Conservation (phyloP, 306 rosid species). For the Rosa lucieae region DNA sequence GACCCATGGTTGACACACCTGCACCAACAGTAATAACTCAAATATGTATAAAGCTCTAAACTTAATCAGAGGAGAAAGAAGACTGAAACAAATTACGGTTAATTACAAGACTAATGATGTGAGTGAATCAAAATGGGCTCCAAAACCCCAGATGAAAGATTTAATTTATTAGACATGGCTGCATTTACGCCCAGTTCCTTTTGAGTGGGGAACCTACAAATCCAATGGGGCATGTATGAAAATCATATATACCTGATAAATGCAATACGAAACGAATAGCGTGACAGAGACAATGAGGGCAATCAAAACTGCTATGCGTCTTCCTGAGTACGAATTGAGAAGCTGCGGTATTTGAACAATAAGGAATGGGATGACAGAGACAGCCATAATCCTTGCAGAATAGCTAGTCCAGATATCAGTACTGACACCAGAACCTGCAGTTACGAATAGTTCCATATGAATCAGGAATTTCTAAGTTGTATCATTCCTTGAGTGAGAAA, state of each 20-base stretch:
- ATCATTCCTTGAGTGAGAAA: background rate
- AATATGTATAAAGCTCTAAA: background rate
- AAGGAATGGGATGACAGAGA: slow-evolving; percentile 75
- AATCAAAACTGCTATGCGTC: slow-evolving; percentile 72
- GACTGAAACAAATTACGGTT: background rate
- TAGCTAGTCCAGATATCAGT: slow-evolving; percentile 97
- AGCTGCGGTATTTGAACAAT: slow-evolving; percentile 78
- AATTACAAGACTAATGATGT: background rate
- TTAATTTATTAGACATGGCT: background rate
- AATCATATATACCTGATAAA: slow-evolving; percentile 60
- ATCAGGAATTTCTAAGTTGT: slow-evolving; percentile 4
- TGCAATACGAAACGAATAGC: slow-evolving; percentile 61
- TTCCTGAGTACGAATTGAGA: slow-evolving; percentile 63
- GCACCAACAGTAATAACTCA: slow-evolving; percentile 23
- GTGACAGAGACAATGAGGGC: slow-evolving; percentile 57
- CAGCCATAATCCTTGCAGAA: slow-evolving; percentile 76
- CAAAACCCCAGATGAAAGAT: background rate
- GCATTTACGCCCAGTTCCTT: background rate
- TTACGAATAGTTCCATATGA: slow-evolving; percentile 21
- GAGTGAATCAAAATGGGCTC: background rate
- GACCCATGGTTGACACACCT: slow-evolving; percentile 95
- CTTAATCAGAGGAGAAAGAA: background rate
- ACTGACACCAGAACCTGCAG: slow-evolving; percentile 91
- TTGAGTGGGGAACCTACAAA: background rate
- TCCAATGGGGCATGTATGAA: slow-evolving; percentile 1